Evolutionary conservation across 1,139 yeast species (phyloP).

Genomic region (Candida pseudoviswanathii): DNA sequence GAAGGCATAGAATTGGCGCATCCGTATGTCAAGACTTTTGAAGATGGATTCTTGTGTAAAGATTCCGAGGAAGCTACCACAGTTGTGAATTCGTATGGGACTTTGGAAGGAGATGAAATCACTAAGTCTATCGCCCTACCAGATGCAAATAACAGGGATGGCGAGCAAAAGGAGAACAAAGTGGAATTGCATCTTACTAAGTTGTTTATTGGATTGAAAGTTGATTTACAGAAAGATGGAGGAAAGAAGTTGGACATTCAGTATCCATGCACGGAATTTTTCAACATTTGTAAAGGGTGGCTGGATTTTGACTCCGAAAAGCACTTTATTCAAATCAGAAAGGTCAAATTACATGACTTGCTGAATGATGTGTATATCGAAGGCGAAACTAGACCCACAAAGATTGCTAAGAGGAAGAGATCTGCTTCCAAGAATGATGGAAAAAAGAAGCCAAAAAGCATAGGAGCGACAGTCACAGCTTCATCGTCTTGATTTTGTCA

Average conservation of each 20-base stretch:
- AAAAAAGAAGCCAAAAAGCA: neutral
- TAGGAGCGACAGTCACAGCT: too few relatives aligned
- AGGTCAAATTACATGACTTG: constrained; percentile 77
- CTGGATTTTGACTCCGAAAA: constrained; percentile 67
- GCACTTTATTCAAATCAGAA: constrained; percentile 66
- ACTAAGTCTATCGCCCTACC: constrained; percentile 11
- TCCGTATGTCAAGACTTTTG: constrained; percentile 83
- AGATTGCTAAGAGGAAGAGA: constrained; percentile 38
- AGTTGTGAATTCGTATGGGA: constrained; percentile 56
- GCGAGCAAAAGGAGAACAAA: constrained; percentile 29
- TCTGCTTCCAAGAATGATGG: constrained; percentile 11
- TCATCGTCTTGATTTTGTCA: too few relatives aligned
- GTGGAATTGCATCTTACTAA: constrained; percentile 57
- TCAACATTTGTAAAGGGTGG: constrained; percentile 64
- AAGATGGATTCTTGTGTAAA: constrained; percentile 54
- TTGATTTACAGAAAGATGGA: constrained; percentile 49
- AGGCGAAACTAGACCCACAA: constrained; percentile 74
- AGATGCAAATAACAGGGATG: constrained; percentile 2
- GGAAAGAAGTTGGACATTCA: constrained; percentile 81
- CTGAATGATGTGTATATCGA: constrained; percentile 84
- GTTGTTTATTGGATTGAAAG: constrained; percentile 76
- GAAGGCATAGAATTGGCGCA: constrained; percentile 83
- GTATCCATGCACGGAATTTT: constrained; percentile 89
- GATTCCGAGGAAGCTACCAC: constrained; percentile 43
- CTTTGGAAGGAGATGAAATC: constrained; percentile 41